phyloP scores from a whole-genome alignment of 2,329 filamentous ascomycete species.

The Xylaria sp. region DNA sequence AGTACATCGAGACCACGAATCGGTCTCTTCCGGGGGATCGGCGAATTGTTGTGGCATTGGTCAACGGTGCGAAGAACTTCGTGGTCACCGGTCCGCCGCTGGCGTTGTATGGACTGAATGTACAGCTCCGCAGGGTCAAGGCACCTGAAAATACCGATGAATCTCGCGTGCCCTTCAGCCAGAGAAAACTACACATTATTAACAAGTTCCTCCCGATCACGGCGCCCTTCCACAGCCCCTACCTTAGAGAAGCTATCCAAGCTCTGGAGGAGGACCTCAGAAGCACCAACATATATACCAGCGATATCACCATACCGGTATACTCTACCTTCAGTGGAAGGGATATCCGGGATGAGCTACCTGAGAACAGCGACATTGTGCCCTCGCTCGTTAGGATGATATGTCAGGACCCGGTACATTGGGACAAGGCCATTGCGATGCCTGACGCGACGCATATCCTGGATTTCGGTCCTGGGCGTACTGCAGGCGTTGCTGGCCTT shows the following conservation, averaged over 20 bases:
- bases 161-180: conserved; percentile 36
- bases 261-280: conserved; percentile 25
- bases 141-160: conserved; percentile 28
- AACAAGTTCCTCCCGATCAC: conserved; percentile 43
- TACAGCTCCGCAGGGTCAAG: conserved; percentile 32
- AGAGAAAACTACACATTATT: conserved; percentile 34
- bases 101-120: conserved; percentile 34
- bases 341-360: conserved; percentile 30
- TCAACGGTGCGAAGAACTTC: conserved; percentile 36
- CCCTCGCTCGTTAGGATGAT: conserved; percentile 33
- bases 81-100: conserved; percentile 37
- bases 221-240: conserved; percentile 44
- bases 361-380: conserved; percentile 23
- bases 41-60: conserved; percentile 29
- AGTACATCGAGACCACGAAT: conserved; percentile 32
- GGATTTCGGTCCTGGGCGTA: conserved; percentile 37
- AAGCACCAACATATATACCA: conserved; percentile 32
- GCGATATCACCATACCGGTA: conserved; percentile 49
- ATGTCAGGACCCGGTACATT: conserved; percentile 31
- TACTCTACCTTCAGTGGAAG: conserved; percentile 36
- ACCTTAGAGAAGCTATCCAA: conserved; percentile 34
- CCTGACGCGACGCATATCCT: conserved; percentile 37
- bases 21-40: conserved; percentile 25
- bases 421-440: conserved; percentile 30
- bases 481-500: conserved; percentile 34